phyloP scores from a whole-genome alignment of 352 stramenopile species.

The Phytophthora chlamydospora region DNA sequence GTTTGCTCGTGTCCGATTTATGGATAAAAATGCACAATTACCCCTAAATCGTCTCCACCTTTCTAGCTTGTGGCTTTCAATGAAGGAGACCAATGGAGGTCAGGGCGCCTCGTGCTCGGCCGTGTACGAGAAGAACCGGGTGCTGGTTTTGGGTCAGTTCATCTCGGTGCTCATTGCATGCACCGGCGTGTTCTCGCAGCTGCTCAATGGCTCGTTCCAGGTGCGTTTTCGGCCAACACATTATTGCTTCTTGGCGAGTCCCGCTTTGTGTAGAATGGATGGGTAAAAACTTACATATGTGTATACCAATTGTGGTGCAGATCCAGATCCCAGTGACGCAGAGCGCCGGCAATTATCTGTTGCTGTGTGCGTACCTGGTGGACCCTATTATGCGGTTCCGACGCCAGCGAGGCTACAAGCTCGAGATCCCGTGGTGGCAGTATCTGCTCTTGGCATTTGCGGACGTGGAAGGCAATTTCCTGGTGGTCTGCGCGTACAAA shows the following conservation, averaged over 20 bases:
- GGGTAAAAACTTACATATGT: slow-evolving; percentile 9
- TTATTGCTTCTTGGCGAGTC: slow-evolving; percentile 12
- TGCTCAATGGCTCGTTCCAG: slow-evolving; percentile 81
- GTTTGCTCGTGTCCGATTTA: no score
- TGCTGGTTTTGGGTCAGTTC: slow-evolving; percentile 83
- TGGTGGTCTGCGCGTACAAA: slow-evolving; percentile 95
- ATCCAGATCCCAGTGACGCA: slow-evolving; percentile 82
- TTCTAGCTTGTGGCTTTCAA: neutral
- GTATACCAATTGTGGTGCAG: slow-evolving; percentile 26
- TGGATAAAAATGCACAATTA: no score
- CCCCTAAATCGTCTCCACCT: neutral
- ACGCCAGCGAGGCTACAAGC: slow-evolving; percentile 48
- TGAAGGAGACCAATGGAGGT: slow-evolving; percentile 22
- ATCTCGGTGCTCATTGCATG: slow-evolving; percentile 90
- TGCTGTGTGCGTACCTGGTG: slow-evolving; percentile 65
- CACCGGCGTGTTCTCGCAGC: slow-evolving; percentile 88
- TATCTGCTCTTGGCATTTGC: slow-evolving; percentile 93
- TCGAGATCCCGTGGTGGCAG: slow-evolving; percentile 84
- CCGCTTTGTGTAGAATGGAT: slow-evolving; percentile 12
- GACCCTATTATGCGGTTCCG: slow-evolving; percentile 51
- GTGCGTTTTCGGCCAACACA: slow-evolving; percentile 30
- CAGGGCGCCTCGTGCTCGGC: slow-evolving; percentile 9
- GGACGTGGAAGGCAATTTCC: slow-evolving; percentile 96
- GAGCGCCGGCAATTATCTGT: slow-evolving; percentile 72
- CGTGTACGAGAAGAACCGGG: slow-evolving; percentile 58